Conservation (phyloP, 805 yeast genomes). For the Pichia ethanolica region DNA sequence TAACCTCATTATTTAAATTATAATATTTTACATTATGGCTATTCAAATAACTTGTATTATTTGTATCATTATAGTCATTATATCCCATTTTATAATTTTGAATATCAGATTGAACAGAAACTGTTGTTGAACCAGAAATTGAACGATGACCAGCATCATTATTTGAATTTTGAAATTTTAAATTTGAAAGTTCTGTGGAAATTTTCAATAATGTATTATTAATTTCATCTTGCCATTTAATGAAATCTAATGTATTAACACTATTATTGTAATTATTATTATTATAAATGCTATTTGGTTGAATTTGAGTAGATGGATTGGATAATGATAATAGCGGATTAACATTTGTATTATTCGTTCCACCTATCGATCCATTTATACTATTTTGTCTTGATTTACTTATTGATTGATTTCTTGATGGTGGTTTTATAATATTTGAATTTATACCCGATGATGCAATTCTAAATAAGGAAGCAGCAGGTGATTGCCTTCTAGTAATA, state of each 20-base stretch:
- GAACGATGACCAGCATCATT: slow-evolving; percentile 5
- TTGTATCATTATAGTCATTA: neutral
- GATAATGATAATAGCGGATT: too few relatives aligned
- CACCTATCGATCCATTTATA: slow-evolving; percentile 1
- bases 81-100: slow-evolving; percentile 4
- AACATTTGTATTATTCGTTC: too few relatives aligned
- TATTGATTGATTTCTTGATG: slow-evolving; percentile 22
- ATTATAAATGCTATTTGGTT: neutral
- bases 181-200: slow-evolving; percentile 31
- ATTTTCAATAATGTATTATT: slow-evolving; percentile 40
- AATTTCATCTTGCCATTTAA: slow-evolving; percentile 48
- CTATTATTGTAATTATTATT: neutral
- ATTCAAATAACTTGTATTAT: neutral
- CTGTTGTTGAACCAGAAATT: slow-evolving; percentile 9
- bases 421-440: slow-evolving; percentile 22
- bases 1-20: neutral
- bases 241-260: slow-evolving; percentile 29
- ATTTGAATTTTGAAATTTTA: slow-evolving; percentile 3
- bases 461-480: slow-evolving; percentile 28
- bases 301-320: too few relatives aligned
- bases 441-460: slow-evolving; percentile 26
- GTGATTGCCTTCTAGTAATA: slow-evolving; percentile 16
- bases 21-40: neutral
- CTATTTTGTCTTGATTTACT: slow-evolving; percentile 12
- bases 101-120: slow-evolving; percentile 1